These are phyloP conservation scores for Begonia peltatifolia DNA, from an alignment of 306 rosid species.

Conservation along the genomic window DNA sequence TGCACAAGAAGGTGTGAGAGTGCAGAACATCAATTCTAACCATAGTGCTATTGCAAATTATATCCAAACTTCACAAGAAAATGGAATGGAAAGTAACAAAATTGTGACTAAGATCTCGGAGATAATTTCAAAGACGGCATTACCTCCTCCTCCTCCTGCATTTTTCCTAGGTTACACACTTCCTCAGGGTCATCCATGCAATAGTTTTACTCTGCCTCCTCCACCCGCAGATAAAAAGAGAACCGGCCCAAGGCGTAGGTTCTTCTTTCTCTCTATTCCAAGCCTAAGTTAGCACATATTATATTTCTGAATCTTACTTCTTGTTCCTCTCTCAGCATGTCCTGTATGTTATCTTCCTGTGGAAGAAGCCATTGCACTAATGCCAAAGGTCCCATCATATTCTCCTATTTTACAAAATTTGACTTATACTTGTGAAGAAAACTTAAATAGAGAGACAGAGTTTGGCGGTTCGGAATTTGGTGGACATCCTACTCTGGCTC, in stretches of 20 bases:
- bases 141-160: conserved; percentile 48
- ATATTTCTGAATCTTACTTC: conserved; percentile 13
- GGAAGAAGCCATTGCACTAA: conserved; percentile 63
- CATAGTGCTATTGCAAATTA: conserved; percentile 15
- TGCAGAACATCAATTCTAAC: conserved; percentile 20
- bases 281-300: background rate
- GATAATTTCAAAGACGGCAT: conserved; percentile 6
- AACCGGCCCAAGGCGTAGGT: conserved; percentile 86
- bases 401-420: conserved; percentile 66
- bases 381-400: conserved; percentile 64
- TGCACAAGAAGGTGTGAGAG: conserved; percentile 11
- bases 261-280: background rate
- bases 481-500: conserved; percentile 79
- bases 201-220: conserved; percentile 67
- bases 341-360: conserved; percentile 95
- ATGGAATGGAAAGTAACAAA: conserved; percentile 6
- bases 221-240: conserved; percentile 91
- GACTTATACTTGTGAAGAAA: conserved; percentile 49
- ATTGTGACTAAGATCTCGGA: conserved; percentile 12
- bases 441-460: conserved; percentile 47
- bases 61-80: conserved; percentile 9
- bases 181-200: conserved; percentile 83
- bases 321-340: conserved; percentile 53
- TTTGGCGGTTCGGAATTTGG: conserved; percentile 96
- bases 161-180: conserved; percentile 73